A percentile compares a stretch with the other conserved stretches of the same genome.
Conservation (phyloP, 2,329 filamentous ascomycete species). For the Drechslerella stenobrocha region DNA sequence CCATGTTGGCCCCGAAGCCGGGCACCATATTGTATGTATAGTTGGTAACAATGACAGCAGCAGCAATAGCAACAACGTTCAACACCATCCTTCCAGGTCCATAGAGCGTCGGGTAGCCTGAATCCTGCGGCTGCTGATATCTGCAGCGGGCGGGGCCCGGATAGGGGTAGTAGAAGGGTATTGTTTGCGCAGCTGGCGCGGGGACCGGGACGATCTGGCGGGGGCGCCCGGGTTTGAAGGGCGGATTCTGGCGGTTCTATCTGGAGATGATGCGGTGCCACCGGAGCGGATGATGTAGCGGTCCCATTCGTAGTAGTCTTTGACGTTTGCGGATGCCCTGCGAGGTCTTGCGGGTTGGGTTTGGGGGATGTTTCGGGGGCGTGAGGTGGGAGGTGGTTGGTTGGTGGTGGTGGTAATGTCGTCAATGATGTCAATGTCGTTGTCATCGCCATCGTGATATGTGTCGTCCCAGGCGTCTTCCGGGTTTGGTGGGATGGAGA, state of each 20-base stretch:
- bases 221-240: too few species aligned
- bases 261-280: not conserved
- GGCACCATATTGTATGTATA: too few species aligned
- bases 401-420: not conserved
- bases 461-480: constrained; percentile 30
- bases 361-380: not conserved
- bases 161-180: too few species aligned
- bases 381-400: not conserved
- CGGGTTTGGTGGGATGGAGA: constrained; percentile 14
- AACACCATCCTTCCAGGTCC: too few species aligned
- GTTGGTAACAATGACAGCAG: too few species aligned
- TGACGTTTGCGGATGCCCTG: constrained; percentile 14
- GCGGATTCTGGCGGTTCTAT: not conserved
- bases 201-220: too few species aligned
- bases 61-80: too few species aligned
- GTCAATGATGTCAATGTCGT: not conserved
- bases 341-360: constrained; percentile 14
- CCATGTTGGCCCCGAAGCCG: too few species aligned
- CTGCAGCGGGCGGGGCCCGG: too few species aligned
- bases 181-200: too few species aligned
- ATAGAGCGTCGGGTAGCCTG: too few species aligned
- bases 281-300: constrained; percentile 15
- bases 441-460: constrained; percentile 8
- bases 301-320: constrained; percentile 25
- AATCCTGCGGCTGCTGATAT: too few species aligned